A percentile compares a stretch with the other conserved stretches of the same genome.
phyloP scores from a whole-genome alignment of 1,284 basidiomycete genomes.

The Boletus smithii region DNA sequence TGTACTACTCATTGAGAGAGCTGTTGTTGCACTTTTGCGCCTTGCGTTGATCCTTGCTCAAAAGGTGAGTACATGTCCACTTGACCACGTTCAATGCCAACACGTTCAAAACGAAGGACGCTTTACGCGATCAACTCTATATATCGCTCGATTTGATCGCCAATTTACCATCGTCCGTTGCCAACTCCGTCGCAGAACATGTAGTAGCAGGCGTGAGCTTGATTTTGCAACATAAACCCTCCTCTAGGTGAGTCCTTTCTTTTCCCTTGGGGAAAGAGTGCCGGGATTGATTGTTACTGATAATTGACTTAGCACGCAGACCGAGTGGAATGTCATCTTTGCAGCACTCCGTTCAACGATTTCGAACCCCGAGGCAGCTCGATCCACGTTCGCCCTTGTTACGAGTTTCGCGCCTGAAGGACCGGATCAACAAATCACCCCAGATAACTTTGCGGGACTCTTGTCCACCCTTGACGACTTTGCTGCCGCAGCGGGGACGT shows the following conservation, averaged over 20 bases:
- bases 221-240: constrained; percentile 74
- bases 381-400: constrained; percentile 78
- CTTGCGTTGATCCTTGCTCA: constrained; percentile 78
- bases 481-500: constrained; percentile 66
- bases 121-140: constrained; percentile 88
- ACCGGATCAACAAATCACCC: constrained; percentile 55
- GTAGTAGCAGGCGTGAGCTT: constrained; percentile 80
- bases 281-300: background rate
- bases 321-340: constrained; percentile 94
- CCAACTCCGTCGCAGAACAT: constrained; percentile 88
- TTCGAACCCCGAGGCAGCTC: constrained; percentile 84
- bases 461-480: constrained; percentile 86
- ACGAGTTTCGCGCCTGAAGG: constrained; percentile 59
- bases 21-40: constrained; percentile 85
- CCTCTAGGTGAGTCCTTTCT: constrained; percentile 63
- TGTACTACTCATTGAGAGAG: constrained; percentile 90
- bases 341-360: constrained; percentile 86
- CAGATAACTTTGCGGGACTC: constrained; percentile 82
- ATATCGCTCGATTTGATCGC: constrained; percentile 89
- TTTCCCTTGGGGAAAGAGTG: background rate
- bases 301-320: constrained; percentile 62
- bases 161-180: constrained; percentile 70
- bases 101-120: constrained; percentile 43
- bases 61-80: constrained; percentile 48
- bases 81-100: constrained; percentile 3